Conservation (phyloP, 23 red algal species). For the Cyanidiococcus yangmingshanensis region DNA sequence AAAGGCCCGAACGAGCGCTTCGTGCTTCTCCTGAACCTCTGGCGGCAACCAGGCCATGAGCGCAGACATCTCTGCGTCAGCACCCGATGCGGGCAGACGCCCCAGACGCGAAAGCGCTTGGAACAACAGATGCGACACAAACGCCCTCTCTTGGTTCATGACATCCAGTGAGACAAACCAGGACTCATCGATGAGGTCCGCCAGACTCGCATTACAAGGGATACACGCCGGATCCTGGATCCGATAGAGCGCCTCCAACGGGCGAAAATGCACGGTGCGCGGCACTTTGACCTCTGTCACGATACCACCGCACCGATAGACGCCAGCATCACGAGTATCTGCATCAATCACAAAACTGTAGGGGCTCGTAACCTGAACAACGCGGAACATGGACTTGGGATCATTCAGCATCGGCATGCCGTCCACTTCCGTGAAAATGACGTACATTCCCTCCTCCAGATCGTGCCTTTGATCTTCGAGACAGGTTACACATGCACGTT, state of each 20-base stretch:
- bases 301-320: slow-evolving; percentile 78
- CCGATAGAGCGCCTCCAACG: slow-evolving; percentile 37
- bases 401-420: slow-evolving; percentile 84
- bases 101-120: slow-evolving; percentile 40
- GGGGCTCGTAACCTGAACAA: slow-evolving; percentile 59
- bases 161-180: slow-evolving; percentile 20
- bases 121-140: slow-evolving; percentile 63
- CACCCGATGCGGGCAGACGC: slow-evolving; percentile 48
- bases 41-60: not conserved
- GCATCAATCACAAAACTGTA: slow-evolving; percentile 74
- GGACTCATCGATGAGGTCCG: slow-evolving; percentile 25
- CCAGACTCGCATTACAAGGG: not conserved
- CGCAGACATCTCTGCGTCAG: slow-evolving; percentile 20
- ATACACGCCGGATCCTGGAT: not conserved
- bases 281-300: slow-evolving; percentile 91
- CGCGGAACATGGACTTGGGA: slow-evolving; percentile 34
- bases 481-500: slow-evolving; percentile 58
- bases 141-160: slow-evolving; percentile 67
- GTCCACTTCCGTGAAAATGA: slow-evolving; percentile 77
- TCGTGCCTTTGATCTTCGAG: slow-evolving; percentile 96
- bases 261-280: slow-evolving; percentile 43
- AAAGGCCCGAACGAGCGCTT: slow-evolving; percentile 63
- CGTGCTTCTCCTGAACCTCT: not conserved
- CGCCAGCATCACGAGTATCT: slow-evolving; percentile 27
- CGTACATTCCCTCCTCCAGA: slow-evolving; percentile 79